These are phyloP conservation scores for Musa troglodytarum DNA, from an alignment of 176 grass and related monocot species.

Conservation along the genomic window DNA sequence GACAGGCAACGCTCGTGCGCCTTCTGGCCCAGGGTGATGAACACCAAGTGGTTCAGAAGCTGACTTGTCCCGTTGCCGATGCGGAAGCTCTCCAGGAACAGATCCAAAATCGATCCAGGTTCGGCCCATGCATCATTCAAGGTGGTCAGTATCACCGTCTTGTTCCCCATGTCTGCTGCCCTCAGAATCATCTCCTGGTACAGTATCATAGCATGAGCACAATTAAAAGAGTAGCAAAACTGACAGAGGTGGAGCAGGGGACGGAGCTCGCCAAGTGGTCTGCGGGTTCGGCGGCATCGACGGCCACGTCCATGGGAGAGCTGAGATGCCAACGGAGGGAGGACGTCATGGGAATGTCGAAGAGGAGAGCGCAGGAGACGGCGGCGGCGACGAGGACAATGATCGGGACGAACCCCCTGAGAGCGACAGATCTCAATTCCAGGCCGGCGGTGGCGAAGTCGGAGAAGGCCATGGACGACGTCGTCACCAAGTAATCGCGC, in stretches of 20 bases:
- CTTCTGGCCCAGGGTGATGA: conserved; percentile 76
- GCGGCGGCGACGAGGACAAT: background rate
- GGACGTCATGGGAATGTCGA: background rate
- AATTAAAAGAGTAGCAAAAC: too few species aligned
- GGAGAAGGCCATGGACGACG: too few species aligned
- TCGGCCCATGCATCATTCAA: conserved; percentile 68
- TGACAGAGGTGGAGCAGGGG: too few species aligned
- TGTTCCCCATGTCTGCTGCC: conserved; percentile 54
- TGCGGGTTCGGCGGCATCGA: background rate
- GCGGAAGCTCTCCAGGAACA: conserved; percentile 92
- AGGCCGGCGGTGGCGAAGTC: background rate
- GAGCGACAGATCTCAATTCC: too few species aligned
- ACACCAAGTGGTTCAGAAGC: conserved; percentile 70
- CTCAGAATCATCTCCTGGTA: conserved; percentile 32
- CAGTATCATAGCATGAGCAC: background rate
- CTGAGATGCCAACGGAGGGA: background rate
- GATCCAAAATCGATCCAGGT: conserved; percentile 70
- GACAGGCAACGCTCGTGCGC: conserved; percentile 54
- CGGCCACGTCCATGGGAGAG: background rate
- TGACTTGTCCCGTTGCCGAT: conserved; percentile 36
- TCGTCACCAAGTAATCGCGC: too few species aligned
- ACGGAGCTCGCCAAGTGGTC: too few species aligned
- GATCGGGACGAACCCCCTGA: background rate
- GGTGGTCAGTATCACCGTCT: conserved; percentile 65
- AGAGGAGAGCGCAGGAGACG: background rate